Percentiles rank a stretch among this genome's conserved stretches.
phyloP scores from a whole-genome alignment of 306 rosid genomes.

The Pachyrhizus erosus region DNA sequence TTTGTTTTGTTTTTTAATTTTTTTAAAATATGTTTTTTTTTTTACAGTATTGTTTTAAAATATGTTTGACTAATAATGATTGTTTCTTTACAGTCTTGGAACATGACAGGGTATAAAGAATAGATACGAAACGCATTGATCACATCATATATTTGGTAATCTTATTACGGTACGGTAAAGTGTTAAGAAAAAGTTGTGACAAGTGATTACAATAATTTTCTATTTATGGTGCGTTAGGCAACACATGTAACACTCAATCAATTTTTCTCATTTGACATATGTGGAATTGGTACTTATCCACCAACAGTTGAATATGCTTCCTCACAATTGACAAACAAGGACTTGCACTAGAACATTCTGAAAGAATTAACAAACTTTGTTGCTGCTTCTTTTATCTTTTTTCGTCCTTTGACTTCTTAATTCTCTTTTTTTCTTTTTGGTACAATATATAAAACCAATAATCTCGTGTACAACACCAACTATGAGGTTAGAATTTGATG shows the following conservation, averaged over 20 bases:
- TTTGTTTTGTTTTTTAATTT: no score
- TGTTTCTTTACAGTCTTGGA: background rate
- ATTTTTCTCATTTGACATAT: background rate
- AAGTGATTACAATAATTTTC: background rate
- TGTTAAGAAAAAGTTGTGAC: background rate
- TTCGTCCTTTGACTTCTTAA: no score
- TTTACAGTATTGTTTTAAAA: no score
- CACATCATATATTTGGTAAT: background rate
- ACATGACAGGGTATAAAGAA: no score
- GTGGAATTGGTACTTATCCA: slow-evolving; percentile 31
- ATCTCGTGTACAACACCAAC: no score
- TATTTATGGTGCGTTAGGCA: slow-evolving; percentile 25
- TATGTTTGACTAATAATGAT: background rate
- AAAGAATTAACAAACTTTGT: background rate
- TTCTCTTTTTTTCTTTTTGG: no score
- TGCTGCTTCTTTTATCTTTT: no score
- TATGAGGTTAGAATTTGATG: no score
- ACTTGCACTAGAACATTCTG: background rate
- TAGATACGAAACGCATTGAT: background rate
- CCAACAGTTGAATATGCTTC: background rate
- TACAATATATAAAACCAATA: no score
- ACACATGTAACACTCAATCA: background rate
- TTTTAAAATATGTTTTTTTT: background rate
- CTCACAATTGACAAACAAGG: background rate
- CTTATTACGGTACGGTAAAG: background rate